Percentiles rank a stretch among this genome's conserved stretches.
Conservation (phyloP, 192 early-diverging fungal species). For the Linnemannia exigua region DNA sequence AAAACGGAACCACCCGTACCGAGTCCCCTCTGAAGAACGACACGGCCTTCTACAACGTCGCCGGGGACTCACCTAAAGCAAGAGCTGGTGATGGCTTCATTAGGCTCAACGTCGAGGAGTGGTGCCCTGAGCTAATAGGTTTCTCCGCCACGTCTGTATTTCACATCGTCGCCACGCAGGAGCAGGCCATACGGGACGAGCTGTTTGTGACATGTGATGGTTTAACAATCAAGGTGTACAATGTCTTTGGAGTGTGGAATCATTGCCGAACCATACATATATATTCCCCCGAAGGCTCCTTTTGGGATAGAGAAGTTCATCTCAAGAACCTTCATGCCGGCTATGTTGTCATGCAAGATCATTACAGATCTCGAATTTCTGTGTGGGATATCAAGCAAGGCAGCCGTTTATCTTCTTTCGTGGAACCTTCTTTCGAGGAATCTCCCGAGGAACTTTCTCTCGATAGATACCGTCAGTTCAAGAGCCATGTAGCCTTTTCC, state of each 20-base stretch:
- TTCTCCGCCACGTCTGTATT: neutral
- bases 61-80: neutral
- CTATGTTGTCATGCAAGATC: neutral
- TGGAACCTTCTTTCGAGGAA: neutral
- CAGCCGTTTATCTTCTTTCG: neutral
- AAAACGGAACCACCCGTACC: neutral
- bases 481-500: neutral
- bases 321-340: neutral
- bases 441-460: neutral
- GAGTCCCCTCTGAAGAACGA: neutral
- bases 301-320: too few species aligned
- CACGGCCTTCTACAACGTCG: neutral
- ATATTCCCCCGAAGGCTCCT: too few species aligned
- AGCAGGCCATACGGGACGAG: neutral
- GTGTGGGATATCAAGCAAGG: neutral
- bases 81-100: neutral
- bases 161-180: neutral
- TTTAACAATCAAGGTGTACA: neutral
- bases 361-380: neutral
- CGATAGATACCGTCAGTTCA: neutral
- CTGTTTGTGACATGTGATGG: constrained; percentile 7
- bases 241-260: neutral
- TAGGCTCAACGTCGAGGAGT: neutral
- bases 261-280: neutral
- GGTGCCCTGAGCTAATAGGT: neutral